A percentile compares a stretch with the other conserved stretches of the same genome.
Evolutionary conservation across 2,329 filamentous ascomycete genomes (phyloP).

Genomic region (Rugonectria rugulosa): DNA sequence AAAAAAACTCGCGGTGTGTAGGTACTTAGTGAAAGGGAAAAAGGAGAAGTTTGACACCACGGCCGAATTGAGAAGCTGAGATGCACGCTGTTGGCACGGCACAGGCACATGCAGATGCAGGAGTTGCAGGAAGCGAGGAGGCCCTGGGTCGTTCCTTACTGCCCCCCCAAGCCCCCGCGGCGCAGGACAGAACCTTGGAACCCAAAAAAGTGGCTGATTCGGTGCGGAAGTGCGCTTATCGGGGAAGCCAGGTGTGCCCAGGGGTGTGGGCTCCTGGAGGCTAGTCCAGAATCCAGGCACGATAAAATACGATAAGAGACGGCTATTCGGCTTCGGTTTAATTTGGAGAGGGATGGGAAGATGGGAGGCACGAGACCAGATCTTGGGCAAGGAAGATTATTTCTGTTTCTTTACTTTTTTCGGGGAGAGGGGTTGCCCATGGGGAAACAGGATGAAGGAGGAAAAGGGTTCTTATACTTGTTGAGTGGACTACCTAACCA

Average conservation of each 20-base stretch:
- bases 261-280: slow-evolving; percentile 22
- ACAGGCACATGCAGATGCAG: slow-evolving; percentile 33
- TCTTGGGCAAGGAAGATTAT: no score
- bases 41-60: slow-evolving; percentile 17
- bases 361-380: slow-evolving; percentile 17
- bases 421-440: neutral
- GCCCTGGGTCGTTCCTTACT: slow-evolving; percentile 29
- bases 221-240: slow-evolving; percentile 34
- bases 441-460: neutral
- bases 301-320: slow-evolving; percentile 15
- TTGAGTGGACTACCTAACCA: neutral
- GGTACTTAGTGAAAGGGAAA: slow-evolving; percentile 11
- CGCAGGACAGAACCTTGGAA: slow-evolving; percentile 4
- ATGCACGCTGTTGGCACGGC: slow-evolving; percentile 29
- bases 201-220: slow-evolving; percentile 7
- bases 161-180: slow-evolving; percentile 20
- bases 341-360: neutral
- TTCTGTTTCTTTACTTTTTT: no score
- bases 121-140: slow-evolving; percentile 19
- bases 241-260: no score
- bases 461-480: neutral
- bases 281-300: slow-evolving; percentile 10
- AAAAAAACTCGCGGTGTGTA: slow-evolving; percentile 6
- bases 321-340: slow-evolving; percentile 13
- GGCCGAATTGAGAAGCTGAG: slow-evolving; percentile 21